These are phyloP conservation scores for Colletotrichum sp. DNA, from an alignment of 2,329 filamentous ascomycete genomes.

Conservation along the genomic window DNA sequence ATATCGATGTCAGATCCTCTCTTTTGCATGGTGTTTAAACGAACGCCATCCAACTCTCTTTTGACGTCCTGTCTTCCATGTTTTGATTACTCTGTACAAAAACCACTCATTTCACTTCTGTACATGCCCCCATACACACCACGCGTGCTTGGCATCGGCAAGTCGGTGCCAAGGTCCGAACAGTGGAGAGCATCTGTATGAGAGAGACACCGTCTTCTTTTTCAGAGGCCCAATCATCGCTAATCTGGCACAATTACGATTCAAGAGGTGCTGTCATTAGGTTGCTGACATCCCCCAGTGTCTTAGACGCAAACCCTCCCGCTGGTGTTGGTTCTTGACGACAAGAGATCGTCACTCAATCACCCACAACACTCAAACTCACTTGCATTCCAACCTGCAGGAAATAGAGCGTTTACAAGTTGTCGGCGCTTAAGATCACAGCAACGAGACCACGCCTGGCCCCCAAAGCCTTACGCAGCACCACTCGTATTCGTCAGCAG, in stretches of 20 bases:
- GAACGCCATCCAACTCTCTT: background rate
- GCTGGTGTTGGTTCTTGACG: background rate
- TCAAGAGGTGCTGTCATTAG: background rate
- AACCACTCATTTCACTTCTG: background rate
- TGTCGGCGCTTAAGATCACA: background rate
- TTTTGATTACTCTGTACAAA: background rate
- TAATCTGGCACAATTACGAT: background rate
- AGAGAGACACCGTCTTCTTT: background rate
- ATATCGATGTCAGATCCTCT: background rate
- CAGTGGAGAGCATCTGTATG: background rate
- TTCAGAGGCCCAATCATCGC: background rate
- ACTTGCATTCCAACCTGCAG: background rate
- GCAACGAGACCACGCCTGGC: background rate
- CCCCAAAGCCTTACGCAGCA: background rate
- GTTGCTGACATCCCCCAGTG: background rate
- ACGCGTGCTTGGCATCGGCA: background rate
- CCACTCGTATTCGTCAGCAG: background rate
- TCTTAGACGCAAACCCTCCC: background rate
- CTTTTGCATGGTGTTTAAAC: constrained; percentile 1
- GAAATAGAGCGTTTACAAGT: background rate
- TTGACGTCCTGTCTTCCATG: background rate
- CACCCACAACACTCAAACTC: background rate
- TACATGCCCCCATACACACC: background rate
- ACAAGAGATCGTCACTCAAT: background rate
- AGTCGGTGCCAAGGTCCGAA: background rate